Base-by-base conservation (phyloP, 805 yeast species). In the Yarrowia deformans region DNA sequence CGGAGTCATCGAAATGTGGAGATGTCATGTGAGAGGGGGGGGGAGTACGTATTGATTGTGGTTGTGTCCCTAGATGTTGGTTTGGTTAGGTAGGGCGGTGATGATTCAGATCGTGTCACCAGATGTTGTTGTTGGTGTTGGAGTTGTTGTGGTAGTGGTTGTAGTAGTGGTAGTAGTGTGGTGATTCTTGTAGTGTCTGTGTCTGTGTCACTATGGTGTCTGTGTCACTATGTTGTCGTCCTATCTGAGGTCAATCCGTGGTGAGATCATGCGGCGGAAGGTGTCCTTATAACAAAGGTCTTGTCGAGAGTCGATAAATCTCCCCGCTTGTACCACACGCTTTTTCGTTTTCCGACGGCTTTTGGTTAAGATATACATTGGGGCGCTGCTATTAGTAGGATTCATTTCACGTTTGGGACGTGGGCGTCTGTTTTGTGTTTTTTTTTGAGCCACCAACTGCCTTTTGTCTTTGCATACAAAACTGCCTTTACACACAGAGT, bases 341-440 rank as follows among this genome's bases (percentile, higher is more conserved):
- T 55, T 55, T 55, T 55, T 55, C 46, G 61, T 55, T 55, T 55
- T 46, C 40, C 46, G 61, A 46, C 46, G 61, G 61, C 61, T 55
- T 55, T 55, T 55, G 61, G 60, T 54, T 54, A 37, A 54, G 46
- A 55, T 55, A 55, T 55, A 55, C 61, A 55, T 55, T 55, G 61
- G 61, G 60, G 60, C 60, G 45, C 58, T 39, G 46, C 61, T 55
- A 35, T 39, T 39, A 55, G 61, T 39, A 55, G 43, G 35, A 55
- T 55, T 55, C 61, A 55, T 55, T 37, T 39, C 46, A 55, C 61
- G 60, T 54, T 54, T 54, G 61, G 61, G 61, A 55, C 61, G 46
- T 37, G 58, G 55, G 2, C 29, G 29, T 23, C 29, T 37, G 45
- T 35, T 54, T 54, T 54, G 58, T 54, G 58, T 54, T 45, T 54